Conservation (phyloP, 2,329 filamentous ascomycete genomes). For the Scleromitrula shiraiana region DNA sequence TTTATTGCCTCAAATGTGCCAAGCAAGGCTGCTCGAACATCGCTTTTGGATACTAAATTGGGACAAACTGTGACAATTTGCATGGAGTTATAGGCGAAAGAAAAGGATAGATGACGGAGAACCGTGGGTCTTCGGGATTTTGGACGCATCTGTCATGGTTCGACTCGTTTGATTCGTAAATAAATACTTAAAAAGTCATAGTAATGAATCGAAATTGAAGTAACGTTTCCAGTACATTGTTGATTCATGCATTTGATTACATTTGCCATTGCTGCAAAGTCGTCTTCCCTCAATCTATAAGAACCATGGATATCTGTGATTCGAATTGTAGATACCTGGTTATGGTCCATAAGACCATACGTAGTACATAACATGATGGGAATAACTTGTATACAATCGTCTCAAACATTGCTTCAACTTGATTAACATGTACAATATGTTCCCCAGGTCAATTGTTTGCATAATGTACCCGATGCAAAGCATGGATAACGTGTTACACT, state of each 20-base stretch:
- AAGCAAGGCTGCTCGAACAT: not conserved
- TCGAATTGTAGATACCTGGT: too few relatives aligned
- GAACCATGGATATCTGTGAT: not conserved
- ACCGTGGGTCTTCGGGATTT: not conserved
- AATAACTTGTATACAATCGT: not conserved
- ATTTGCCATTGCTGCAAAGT: not conserved
- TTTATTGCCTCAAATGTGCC: constrained; percentile 1
- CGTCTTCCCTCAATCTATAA: not conserved
- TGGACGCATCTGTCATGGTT: not conserved
- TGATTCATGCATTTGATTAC: constrained; percentile 2
- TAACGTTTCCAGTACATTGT: not conserved
- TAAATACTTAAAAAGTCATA: not conserved
- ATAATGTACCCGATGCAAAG: not conserved
- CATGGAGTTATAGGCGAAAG: not conserved
- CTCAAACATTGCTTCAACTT: constrained; percentile 32
- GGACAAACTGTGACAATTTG: not conserved
- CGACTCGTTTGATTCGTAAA: not conserved
- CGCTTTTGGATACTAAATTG: constrained; percentile 1
- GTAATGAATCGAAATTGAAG: not conserved
- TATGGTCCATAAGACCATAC: too few relatives aligned
- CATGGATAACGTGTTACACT: constrained; percentile 5
- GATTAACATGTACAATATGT: not conserved
- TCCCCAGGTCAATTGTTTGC: constrained; percentile 1
- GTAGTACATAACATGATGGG: too few relatives aligned
- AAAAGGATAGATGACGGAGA: not conserved